These are phyloP conservation scores for Stentor coeruleus DNA, from an alignment of 73 alveolate species.

Conservation along the genomic window DNA sequence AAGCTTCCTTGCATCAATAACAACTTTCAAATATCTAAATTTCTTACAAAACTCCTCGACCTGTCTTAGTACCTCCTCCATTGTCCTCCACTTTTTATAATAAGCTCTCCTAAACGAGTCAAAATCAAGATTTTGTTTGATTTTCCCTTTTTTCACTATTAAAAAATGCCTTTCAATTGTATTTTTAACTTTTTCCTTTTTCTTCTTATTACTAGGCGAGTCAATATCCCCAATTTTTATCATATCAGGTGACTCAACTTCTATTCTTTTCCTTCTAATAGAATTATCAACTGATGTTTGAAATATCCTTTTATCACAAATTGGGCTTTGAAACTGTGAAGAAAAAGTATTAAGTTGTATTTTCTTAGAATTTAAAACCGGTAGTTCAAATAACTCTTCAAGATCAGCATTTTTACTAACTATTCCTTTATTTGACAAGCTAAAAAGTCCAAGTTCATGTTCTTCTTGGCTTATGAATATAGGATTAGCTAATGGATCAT, in stretches of 20 bases:
- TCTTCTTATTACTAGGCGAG: neutral
- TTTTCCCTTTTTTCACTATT: slow-evolving; percentile 46
- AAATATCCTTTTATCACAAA: neutral
- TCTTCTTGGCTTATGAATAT: neutral
- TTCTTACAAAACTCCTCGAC: slow-evolving; percentile 40
- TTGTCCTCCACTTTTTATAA: slow-evolving; percentile 67
- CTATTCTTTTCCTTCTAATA: neutral
- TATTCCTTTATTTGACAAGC: slow-evolving; percentile 68
- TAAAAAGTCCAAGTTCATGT: slow-evolving; percentile 70
- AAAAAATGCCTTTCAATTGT: slow-evolving; percentile 26
- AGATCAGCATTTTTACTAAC: slow-evolving; percentile 85
- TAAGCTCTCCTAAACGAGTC: slow-evolving; percentile 44
- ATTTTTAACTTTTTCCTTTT: neutral
- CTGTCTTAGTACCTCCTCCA: slow-evolving; percentile 37
- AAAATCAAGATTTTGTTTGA: slow-evolving; percentile 54
- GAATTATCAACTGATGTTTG: neutral
- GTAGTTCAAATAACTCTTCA: slow-evolving; percentile 78
- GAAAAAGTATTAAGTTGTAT: neutral
- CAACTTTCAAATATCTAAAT: slow-evolving; percentile 45
- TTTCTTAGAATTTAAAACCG: slow-evolving; percentile 61
- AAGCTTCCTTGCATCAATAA: slow-evolving; percentile 57
- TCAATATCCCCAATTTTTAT: neutral
- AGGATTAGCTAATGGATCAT: neutral
- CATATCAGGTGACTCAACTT: neutral
- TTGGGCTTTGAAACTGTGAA: slow-evolving; percentile 1